Evolutionary conservation across 768 basidiomycete species (phyloP).

Genomic region (Plicaturopsis crispa): DNA sequence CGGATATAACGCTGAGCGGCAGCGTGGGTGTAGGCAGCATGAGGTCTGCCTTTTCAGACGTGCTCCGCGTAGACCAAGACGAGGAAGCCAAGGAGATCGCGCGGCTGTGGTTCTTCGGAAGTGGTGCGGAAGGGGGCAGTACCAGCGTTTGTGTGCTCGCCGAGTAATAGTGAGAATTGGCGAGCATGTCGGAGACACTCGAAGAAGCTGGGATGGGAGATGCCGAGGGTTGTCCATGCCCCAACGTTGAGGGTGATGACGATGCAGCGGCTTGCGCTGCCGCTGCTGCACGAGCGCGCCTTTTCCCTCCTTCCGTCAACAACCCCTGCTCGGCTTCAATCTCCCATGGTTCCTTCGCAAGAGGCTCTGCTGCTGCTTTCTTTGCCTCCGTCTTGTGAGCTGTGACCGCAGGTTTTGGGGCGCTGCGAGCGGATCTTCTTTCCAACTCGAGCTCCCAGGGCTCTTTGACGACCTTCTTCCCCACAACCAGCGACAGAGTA

Average conservation of each 20-base stretch:
- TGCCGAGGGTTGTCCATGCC: background rate
- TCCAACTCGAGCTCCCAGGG: constrained; percentile 78
- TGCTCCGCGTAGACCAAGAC: constrained; percentile 6
- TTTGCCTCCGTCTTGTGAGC: constrained; percentile 4
- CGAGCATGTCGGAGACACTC: constrained; percentile 22
- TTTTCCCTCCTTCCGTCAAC: constrained; percentile 64
- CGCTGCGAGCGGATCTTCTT: constrained; percentile 34
- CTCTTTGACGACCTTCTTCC: constrained; percentile 66
- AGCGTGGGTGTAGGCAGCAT: constrained; percentile 60
- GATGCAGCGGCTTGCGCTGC: constrained; percentile 22
- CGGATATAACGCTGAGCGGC: constrained; percentile 53
- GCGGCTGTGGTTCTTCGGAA: constrained; percentile 44
- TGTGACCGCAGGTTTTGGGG: constrained; percentile 22
- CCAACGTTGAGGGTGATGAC: background rate
- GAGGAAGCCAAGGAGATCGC: constrained; percentile 49
- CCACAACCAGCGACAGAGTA: constrained; percentile 49
- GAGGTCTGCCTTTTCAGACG: constrained; percentile 29
- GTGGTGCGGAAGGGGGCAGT: constrained; percentile 54
- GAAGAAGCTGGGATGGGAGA: background rate
- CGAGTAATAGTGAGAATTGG: constrained; percentile 54
- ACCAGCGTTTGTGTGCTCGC: constrained; percentile 48
- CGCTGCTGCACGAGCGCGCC: constrained; percentile 53
- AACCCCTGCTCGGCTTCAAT: constrained; percentile 71
- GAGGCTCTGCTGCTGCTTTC: constrained; percentile 19
- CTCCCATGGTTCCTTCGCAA: constrained; percentile 71